Evolutionary conservation across 2,329 filamentous ascomycete genomes (phyloP).

Genomic region (Pyricularia grisea): DNA sequence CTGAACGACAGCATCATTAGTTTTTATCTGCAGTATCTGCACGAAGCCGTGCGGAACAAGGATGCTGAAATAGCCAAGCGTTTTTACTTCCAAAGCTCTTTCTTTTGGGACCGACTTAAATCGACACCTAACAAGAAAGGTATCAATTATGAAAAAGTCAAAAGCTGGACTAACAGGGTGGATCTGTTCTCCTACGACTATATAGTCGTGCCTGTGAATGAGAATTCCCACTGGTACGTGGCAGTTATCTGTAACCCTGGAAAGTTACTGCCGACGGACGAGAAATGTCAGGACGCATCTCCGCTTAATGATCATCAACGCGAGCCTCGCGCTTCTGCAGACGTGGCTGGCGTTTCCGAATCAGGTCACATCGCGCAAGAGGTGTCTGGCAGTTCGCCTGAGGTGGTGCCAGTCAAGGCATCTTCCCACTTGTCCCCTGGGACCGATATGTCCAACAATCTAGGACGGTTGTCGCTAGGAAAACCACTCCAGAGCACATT

Average conservation of each 20-base stretch:
- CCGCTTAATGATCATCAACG: too few species aligned
- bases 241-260: slow-evolving; percentile 88
- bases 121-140: slow-evolving; percentile 34
- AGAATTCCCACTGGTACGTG: slow-evolving; percentile 83
- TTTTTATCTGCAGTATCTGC: slow-evolving; percentile 74
- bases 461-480: not conserved
- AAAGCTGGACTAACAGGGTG: slow-evolving; percentile 77
- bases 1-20: slow-evolving; percentile 88
- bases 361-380: not conserved
- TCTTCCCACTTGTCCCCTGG: not conserved
- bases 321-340: not conserved
- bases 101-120: slow-evolving; percentile 75
- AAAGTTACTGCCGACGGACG: slow-evolving; percentile 36
- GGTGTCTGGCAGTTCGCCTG: not conserved
- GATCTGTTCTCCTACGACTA: slow-evolving; percentile 83
- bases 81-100: slow-evolving; percentile 87
- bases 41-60: slow-evolving; percentile 46
- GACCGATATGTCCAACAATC: not conserved
- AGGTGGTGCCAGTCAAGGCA: not conserved
- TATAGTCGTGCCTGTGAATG: slow-evolving; percentile 85
- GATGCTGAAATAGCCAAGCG: slow-evolving; percentile 48
- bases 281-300: not conserved
- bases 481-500: not conserved
- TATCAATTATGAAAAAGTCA: slow-evolving; percentile 79
- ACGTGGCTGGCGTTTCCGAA: too few species aligned